Base-by-base conservation (phyloP, 225 moss, liverwort and hornwort species). In the Lunularia cruciata region DNA sequence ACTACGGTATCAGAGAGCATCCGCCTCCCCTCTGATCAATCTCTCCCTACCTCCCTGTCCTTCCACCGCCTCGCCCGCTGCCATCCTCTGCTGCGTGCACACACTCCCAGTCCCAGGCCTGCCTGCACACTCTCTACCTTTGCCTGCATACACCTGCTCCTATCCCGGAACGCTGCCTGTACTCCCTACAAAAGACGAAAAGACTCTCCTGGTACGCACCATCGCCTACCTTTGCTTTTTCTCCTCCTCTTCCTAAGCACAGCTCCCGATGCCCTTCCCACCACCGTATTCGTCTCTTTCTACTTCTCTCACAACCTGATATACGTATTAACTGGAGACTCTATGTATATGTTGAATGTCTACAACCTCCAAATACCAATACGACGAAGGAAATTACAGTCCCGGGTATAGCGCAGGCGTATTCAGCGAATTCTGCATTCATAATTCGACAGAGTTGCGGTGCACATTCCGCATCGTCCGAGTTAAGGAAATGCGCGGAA, bases 51-150 rank as follows among this genome's bases (percentile, higher is more conserved):
- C 49, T n/a, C 34, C 67, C 26, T 54, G 36, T 26, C 65, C 73
- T 30, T 57, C 8, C 35, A 70, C 74, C 70, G 70, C 64, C 38
- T 59, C 66, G 46, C 47, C 78, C 73, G 69, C 74, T 79, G 65
- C 69, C 73, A 74, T 71, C 71, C 45, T 45, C 47, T 69, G 58
- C 64, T 71, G 38, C 62, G 71, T 62, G 57, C 67, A 51, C 73
- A 73, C 69, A 26, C 69, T 57, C 33, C 56, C 63, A 63, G 45
- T 31, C 4, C 31, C 32, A 57, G 34, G 55, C 60, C 42, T 27
- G 35, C 56, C 48, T 43, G 39, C 47, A 51, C 72, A 13, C 54
- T 63, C 71, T 56, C 51, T 76, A 37, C 34, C 31, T n/a, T 26
- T 42, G 57, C 22, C 73, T 70, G 57, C 59, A 43, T 32, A 52